Evolutionary conservation across 495 filamentous ascomycete genomes (phyloP).

Genomic region (Podospora didyma): DNA sequence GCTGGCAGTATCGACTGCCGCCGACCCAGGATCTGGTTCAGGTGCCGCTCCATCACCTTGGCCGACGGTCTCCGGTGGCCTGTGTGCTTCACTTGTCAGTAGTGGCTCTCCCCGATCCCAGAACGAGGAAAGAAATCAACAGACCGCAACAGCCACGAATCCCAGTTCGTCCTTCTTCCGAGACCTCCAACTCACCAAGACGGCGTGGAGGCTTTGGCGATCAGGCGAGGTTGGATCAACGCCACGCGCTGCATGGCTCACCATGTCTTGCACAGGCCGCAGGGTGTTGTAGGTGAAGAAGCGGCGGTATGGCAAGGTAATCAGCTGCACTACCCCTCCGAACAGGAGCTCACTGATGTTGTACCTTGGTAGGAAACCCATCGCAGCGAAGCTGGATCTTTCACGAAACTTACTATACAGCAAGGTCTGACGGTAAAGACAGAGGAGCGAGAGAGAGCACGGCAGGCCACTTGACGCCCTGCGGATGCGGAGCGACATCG

Average conservation of each 20-base stretch:
- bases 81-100: background rate
- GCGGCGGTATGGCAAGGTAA: slow-evolving; percentile 6
- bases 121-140: background rate
- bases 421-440: too few relatives aligned
- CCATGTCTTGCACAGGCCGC: background rate
- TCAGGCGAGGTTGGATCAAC: background rate
- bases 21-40: slow-evolving; percentile 1
- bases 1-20: too few relatives aligned
- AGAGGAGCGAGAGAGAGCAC: too few relatives aligned
- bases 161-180: slow-evolving; percentile 3
- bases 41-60: background rate
- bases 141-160: background rate
- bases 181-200: background rate
- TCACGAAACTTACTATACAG: too few relatives aligned
- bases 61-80: background rate
- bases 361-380: too few relatives aligned
- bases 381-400: too few relatives aligned
- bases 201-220: background rate
- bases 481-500: too few relatives aligned
- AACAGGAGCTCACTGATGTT: background rate
- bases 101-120: too few relatives aligned
- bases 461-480: too few relatives aligned
- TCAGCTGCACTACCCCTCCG: background rate
- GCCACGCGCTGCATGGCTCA: background rate
- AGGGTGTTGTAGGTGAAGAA: slow-evolving; percentile 8